These are phyloP conservation scores for Xylaria digitata DNA, from an alignment of 2,329 filamentous ascomycete genomes.

Conservation along the genomic window DNA sequence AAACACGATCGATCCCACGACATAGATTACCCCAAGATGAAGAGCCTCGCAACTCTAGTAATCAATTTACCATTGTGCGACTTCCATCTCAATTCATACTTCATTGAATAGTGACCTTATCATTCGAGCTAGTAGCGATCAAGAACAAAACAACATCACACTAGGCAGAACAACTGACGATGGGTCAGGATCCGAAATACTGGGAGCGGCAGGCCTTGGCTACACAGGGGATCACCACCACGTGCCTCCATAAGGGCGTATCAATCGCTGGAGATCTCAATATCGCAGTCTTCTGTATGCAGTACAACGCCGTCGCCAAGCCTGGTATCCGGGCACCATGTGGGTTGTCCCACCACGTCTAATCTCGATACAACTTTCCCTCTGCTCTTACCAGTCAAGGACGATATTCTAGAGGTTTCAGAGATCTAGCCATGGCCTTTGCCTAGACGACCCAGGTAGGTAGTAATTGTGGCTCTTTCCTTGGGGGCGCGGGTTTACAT, in stretches of 20 bases:
- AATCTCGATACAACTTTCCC: constrained; percentile 4
- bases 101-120: too few species aligned
- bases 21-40: too few species aligned
- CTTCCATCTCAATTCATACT: too few species aligned
- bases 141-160: too few species aligned
- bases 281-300: constrained; percentile 4
- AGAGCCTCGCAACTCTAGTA: too few species aligned
- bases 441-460: constrained; percentile 3
- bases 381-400: background rate
- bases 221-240: constrained; percentile 18
- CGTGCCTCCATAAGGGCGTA: constrained; percentile 17
- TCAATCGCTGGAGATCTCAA: constrained; percentile 16
- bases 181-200: constrained; percentile 13
- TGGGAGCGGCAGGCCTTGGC: constrained; percentile 12
- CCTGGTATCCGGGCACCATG: background rate
- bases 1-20: too few species aligned
- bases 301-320: constrained; percentile 25
- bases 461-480: constrained; percentile 12
- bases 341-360: constrained; percentile 6
- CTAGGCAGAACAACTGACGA: background rate
- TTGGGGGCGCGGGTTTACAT: background rate
- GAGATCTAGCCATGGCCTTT: background rate
- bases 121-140: too few species aligned
- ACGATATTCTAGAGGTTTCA: background rate
- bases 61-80: too few species aligned